Conservation (phyloP, 371 early-diverging fungal genomes). For the Mucor velutinosus region DNA sequence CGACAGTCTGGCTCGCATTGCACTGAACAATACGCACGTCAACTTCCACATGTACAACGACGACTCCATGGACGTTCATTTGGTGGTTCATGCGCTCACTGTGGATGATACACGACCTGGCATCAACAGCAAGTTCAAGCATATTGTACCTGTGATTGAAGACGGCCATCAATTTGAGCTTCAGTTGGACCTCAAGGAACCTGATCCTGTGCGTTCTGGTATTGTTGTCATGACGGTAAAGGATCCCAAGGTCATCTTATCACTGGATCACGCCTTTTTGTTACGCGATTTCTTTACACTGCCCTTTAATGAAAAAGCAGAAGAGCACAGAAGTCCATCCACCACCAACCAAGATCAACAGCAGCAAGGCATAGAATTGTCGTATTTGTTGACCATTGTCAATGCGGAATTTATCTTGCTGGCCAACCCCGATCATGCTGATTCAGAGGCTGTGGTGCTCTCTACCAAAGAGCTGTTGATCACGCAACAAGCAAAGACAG, state of each 20-base stretch:
- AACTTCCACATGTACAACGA: constrained; percentile 65
- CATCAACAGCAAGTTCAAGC: constrained; percentile 79
- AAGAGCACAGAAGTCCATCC: not conserved
- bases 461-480: constrained; percentile 78
- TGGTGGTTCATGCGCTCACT: constrained; percentile 70
- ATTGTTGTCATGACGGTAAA: constrained; percentile 75
- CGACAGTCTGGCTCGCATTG: constrained; percentile 41
- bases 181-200: constrained; percentile 43
- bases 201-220: constrained; percentile 44
- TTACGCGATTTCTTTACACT: constrained; percentile 71
- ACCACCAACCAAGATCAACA: not conserved
- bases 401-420: constrained; percentile 88
- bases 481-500: constrained; percentile 75
- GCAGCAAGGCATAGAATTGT: constrained; percentile 35
- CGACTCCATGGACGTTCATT: constrained; percentile 67
- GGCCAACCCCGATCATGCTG: constrained; percentile 69
- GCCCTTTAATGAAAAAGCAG: constrained; percentile 42
- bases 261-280: constrained; percentile 82
- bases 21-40: constrained; percentile 56
- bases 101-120: constrained; percentile 84
- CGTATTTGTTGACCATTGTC: constrained; percentile 78
- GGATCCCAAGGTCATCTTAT: constrained; percentile 82
- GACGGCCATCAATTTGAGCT: constrained; percentile 47
- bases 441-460: constrained; percentile 90
- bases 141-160: constrained; percentile 70